Percentiles rank a stretch among this genome's conserved stretches.
Conservation (phyloP, 2,329 filamentous ascomycete species). For the Aspergillus flavus region DNA sequence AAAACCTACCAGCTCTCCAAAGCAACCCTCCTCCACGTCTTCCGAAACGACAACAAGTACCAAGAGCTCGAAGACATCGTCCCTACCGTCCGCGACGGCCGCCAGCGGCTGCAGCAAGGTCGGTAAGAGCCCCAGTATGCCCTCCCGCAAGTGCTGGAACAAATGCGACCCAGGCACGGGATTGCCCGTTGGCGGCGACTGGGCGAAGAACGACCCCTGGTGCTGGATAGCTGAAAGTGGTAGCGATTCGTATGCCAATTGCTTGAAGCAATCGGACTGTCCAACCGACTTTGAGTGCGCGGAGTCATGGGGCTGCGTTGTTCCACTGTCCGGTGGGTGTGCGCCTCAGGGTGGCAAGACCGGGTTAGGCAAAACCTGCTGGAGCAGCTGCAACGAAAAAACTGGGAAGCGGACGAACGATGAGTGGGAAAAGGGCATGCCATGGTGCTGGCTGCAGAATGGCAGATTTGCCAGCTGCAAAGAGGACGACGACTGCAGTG, state of each 20-base stretch:
- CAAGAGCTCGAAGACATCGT: constrained; percentile 4
- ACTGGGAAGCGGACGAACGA: constrained; percentile 6
- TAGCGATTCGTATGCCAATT: neutral
- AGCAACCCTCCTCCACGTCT: neutral
- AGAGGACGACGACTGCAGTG: neutral
- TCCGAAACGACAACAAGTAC: constrained; percentile 1
- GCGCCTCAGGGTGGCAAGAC: neutral
- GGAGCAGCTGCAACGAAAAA: constrained; percentile 6
- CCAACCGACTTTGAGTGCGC: constrained; percentile 1
- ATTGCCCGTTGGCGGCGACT: constrained; percentile 3
- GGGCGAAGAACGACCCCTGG: constrained; percentile 5
- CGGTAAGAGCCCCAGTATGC: neutral
- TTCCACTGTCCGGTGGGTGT: constrained; percentile 4
- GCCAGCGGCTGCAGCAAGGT: neutral
- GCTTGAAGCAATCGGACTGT: constrained; percentile 2
- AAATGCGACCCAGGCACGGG: constrained; percentile 7
- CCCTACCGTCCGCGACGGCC: constrained; percentile 1
- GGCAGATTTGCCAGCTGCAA: neutral
- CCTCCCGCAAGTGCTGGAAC: constrained; percentile 1
- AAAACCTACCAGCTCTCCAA: neutral
- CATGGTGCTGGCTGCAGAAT: constrained; percentile 5
- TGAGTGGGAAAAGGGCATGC: constrained; percentile 1
- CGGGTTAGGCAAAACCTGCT: neutral
- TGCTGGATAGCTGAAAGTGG: neutral
- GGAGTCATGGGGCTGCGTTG: constrained; percentile 1